Conservation (phyloP, 1,284 basidiomycete genomes). For the Irpex lacteus region DNA sequence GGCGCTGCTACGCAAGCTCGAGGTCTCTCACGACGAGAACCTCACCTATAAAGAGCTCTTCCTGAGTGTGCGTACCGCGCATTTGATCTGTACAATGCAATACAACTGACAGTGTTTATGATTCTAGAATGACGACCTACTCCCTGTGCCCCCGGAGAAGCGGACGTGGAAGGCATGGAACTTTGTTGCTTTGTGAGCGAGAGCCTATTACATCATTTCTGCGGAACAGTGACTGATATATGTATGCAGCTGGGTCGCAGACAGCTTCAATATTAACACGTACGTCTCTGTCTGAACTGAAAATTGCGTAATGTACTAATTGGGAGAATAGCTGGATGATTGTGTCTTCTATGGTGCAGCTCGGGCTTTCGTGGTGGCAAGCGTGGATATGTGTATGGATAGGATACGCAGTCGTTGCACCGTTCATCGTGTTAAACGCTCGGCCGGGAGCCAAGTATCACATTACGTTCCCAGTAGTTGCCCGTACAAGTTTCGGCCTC, state of each 20-base stretch:
- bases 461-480: conserved; percentile 79
- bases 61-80: conserved; percentile 20
- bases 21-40: conserved; percentile 21
- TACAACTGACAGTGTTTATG: background rate
- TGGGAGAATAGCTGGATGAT: conserved; percentile 63
- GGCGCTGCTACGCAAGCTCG: conserved; percentile 20
- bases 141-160: conserved; percentile 55
- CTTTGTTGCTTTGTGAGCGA: conserved; percentile 66
- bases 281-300: conserved; percentile 36
- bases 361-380: conserved; percentile 82
- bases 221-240: background rate
- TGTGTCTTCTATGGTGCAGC: conserved; percentile 70
- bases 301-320: conserved; percentile 3
- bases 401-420: conserved; percentile 71
- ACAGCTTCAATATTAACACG: conserved; percentile 81
- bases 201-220: conserved; percentile 21
- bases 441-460: conserved; percentile 79
- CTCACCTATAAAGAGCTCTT: conserved; percentile 28
- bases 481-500: conserved; percentile 77
- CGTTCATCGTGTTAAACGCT: conserved; percentile 80
- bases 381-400: conserved; percentile 78
- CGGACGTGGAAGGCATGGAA: conserved; percentile 61
- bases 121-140: conserved; percentile 60
- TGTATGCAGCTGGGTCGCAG: conserved; percentile 68
- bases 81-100: conserved; percentile 22